Percentiles rank a stretch among this genome's conserved stretches.
Evolutionary conservation across 73 alveolate genomes (phyloP).

Genomic region (Paramecium biaurelia): DNA sequence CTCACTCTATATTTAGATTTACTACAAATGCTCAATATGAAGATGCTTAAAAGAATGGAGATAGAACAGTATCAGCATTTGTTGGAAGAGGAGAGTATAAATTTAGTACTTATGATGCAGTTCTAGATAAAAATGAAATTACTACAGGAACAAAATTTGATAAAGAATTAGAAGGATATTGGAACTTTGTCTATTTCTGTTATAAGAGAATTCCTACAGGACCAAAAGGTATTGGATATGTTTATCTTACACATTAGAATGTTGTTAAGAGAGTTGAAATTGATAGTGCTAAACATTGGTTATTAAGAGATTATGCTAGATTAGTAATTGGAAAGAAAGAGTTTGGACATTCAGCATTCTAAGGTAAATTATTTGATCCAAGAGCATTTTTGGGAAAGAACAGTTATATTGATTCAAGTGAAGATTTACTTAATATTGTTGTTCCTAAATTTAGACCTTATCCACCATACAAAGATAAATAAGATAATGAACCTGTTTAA

Average conservation of each 20-base stretch:
- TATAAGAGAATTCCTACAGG: constrained; percentile 30
- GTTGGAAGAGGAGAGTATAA: constrained; percentile 14
- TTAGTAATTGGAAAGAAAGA: constrained; percentile 24
- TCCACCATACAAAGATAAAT: constrained; percentile 38
- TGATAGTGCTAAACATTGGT: constrained; percentile 48
- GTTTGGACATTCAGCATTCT: constrained; percentile 20
- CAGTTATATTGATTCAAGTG: not conserved
- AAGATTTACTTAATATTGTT: not conserved
- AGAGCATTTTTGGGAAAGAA: constrained; percentile 6
- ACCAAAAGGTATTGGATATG: constrained; percentile 35
- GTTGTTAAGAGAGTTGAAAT: constrained; percentile 49
- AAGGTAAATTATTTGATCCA: constrained; percentile 44
- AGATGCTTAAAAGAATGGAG: constrained; percentile 21
- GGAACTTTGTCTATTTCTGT: constrained; percentile 28
- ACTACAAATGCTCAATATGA: constrained; percentile 21
- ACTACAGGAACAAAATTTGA: not conserved
- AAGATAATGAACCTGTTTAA: constrained; percentile 36
- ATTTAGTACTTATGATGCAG: constrained; percentile 33
- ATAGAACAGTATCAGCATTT: not conserved
- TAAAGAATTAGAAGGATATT: constrained; percentile 53
- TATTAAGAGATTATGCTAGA: constrained; percentile 46
- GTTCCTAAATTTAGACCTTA: constrained; percentile 29
- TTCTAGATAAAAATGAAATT: not conserved
- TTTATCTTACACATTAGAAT: not conserved
- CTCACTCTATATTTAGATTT: constrained; percentile 24